Evolutionary conservation across 2,329 filamentous ascomycete species (phyloP), one percentile per base, ranked within the genome.

Genomic region (Beauveria bassiana): DNA sequence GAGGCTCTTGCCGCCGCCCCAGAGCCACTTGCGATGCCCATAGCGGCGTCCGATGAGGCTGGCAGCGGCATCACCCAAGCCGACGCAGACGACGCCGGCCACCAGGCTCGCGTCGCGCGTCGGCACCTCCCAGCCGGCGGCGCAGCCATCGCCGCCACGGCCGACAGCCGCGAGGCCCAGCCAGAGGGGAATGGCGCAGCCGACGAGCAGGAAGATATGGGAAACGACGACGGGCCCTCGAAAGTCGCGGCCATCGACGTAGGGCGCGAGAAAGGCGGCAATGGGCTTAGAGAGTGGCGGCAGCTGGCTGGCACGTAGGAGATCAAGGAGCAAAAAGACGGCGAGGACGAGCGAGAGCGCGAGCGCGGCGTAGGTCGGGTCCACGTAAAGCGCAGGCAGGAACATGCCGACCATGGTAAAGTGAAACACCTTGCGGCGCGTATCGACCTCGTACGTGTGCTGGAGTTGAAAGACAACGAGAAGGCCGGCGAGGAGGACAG

Each of bases 361-460:
- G 14, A 99, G 79, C 1, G 89, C 85, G 55, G 87, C 86, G 73
- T 91, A 98, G 46, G 87, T 81, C 1, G 95, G 93, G 72, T 99
- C 95, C 65, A 98, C 77, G 71, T 86, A 97, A 2, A 88, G 90
- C 1, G 90, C 86, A 0, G 95, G 93, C 2, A 98, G 81, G 61
- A 99, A 87, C 91, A 99, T 97, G 61, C 86, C 86, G 8, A 98
- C 93, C 89, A 98, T 98, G 82, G 93, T 96, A 67, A 96, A 96
- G 73, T 99, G 95, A 73, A 99, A 99, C 26, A 98, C 90, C 74
- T 99, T 99, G 56, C 95, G 86, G 55, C 95, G 85, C 1, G 95
- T 99, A 75, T 99, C 95, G 52, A 99, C 93, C 74, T 97, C 93
- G 66, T 90, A 93, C 55, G 90, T 79, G 3, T 86, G 79, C 46